Conservation (phyloP, 768 basidiomycete species). For the Hygrophorus russula region DNA sequence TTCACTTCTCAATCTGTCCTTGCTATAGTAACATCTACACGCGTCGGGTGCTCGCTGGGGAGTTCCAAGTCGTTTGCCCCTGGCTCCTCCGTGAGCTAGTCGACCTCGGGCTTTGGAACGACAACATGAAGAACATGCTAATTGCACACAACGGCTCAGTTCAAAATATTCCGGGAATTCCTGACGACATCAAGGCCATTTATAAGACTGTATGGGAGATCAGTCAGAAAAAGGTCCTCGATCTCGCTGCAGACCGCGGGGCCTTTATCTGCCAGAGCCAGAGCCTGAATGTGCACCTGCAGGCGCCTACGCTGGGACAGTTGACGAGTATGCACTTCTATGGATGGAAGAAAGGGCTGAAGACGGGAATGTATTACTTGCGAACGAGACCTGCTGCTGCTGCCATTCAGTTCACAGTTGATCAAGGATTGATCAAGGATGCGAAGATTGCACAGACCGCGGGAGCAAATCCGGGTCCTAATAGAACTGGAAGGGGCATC, state of each 20-base stretch:
- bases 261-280: slow-evolving; percentile 97
- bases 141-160: slow-evolving; percentile 90
- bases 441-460: slow-evolving; percentile 37
- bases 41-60: slow-evolving; percentile 96
- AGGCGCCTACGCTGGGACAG: slow-evolving; percentile 82
- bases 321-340: slow-evolving; percentile 97
- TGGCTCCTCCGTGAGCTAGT: slow-evolving; percentile 99
- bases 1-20: slow-evolving; percentile 1
- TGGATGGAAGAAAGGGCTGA: slow-evolving; percentile 99
- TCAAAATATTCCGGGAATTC: slow-evolving; percentile 82
- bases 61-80: slow-evolving; percentile 98
- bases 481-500: slow-evolving; percentile 15
- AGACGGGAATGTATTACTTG: slow-evolving; percentile 98
- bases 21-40: slow-evolving; percentile 86
- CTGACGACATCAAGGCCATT: slow-evolving; percentile 88
- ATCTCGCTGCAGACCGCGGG: slow-evolving; percentile 97
- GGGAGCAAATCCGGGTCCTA: slow-evolving; percentile 14
- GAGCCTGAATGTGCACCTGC: slow-evolving; percentile 87
- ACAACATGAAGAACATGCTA: slow-evolving; percentile 98
- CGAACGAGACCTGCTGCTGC: slow-evolving; percentile 90
- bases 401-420: slow-evolving; percentile 97
- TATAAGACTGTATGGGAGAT: slow-evolving; percentile 99
- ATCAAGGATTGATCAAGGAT: slow-evolving; percentile 64
- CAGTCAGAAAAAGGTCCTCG: slow-evolving; percentile 95
- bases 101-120: slow-evolving; percentile 90